Conservation (phyloP, 148 eudicot species). For the Cornus kousa region DNA sequence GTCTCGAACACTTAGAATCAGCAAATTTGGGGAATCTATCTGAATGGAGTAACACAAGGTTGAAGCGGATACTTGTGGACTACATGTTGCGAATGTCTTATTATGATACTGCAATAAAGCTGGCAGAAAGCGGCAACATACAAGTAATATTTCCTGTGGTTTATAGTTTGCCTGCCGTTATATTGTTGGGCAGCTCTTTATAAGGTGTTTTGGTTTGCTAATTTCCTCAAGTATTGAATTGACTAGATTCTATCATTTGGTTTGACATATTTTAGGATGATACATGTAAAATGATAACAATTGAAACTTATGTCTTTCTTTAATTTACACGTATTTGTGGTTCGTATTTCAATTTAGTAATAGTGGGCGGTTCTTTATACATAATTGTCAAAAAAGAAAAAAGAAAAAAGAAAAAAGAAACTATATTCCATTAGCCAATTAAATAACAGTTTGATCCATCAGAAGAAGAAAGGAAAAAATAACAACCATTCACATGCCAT, state of each 20-base stretch:
- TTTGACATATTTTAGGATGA: not conserved
- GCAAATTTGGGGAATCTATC: conserved; percentile 63
- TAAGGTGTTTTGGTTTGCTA: not conserved
- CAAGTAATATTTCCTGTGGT: conserved; percentile 42
- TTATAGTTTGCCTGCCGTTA: not conserved
- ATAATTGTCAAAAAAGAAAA: not conserved
- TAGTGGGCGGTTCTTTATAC: not conserved
- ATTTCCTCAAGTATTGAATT: not conserved
- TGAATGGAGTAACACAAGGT: conserved; percentile 67
- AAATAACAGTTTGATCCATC: not conserved
- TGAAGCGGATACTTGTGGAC: conserved; percentile 90
- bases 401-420: not conserved
- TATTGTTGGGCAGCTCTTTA: not conserved
- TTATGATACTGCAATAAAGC: conserved; percentile 74
- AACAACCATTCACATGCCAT: not conserved
- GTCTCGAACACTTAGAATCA: conserved; percentile 84
- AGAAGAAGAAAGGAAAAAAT: not conserved
- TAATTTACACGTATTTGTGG: not conserved
- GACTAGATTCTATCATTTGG: not conserved
- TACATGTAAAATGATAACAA: not conserved
- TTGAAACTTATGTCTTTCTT: not conserved
- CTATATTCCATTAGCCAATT: not conserved
- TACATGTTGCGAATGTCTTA: conserved; percentile 98
- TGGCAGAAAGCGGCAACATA: conserved; percentile 72
- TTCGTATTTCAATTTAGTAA: not conserved